A percentile compares a stretch with the other conserved stretches of the same genome.
Evolutionary conservation across 2,329 filamentous ascomycete species (phyloP).

Genomic region (Cadophora malorum): DNA sequence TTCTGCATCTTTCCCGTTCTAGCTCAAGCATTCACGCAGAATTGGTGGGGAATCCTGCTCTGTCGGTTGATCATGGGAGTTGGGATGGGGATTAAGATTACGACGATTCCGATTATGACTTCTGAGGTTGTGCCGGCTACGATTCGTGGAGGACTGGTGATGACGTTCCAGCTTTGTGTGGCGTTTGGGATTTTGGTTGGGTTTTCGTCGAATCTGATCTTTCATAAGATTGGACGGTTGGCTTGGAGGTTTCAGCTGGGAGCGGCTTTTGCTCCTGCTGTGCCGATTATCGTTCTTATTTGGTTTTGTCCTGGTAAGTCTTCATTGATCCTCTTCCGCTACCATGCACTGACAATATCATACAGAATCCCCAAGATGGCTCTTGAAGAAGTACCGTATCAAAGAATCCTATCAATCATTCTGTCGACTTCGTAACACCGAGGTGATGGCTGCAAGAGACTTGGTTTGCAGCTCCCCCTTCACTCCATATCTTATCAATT

Average conservation of each 20-base stretch:
- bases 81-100: constrained; percentile 65
- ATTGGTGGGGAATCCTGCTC: constrained; percentile 63
- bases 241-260: constrained; percentile 70
- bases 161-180: constrained; percentile 58
- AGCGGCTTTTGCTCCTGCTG: constrained; percentile 68
- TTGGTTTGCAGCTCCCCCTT: constrained; percentile 10
- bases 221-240: constrained; percentile 62
- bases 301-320: constrained; percentile 60
- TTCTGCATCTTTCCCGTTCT: constrained; percentile 68
- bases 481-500: not conserved
- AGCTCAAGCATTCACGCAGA: constrained; percentile 63
- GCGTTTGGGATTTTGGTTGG: constrained; percentile 70
- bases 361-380: constrained; percentile 67
- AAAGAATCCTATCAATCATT: constrained; percentile 28
- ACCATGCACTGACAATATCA: no score
- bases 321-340: not conserved
- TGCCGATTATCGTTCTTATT: constrained; percentile 63
- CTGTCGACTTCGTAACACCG: constrained; percentile 26
- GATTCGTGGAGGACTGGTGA: constrained; percentile 62
- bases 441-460: constrained; percentile 29
- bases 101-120: constrained; percentile 57
- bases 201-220: constrained; percentile 51
- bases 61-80: constrained; percentile 63
- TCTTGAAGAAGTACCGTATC: constrained; percentile 52
- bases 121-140: constrained; percentile 60